Evolutionary conservation across 345 rosid species (phyloP).

Genomic region (Mangifera indica): DNA sequence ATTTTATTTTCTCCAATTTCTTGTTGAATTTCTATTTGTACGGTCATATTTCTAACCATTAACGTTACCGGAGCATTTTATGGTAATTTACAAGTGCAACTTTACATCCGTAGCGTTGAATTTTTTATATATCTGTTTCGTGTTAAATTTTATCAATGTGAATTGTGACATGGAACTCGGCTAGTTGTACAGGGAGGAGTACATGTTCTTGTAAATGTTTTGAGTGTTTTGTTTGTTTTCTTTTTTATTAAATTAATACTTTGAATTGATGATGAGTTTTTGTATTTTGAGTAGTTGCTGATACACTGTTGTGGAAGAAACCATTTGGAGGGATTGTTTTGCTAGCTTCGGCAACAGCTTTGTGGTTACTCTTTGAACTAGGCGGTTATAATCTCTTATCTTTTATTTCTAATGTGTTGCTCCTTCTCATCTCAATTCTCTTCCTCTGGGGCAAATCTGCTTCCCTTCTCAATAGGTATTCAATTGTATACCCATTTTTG

Average conservation of each 20-base stretch:
- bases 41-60: neutral
- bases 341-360: slow-evolving; percentile 47
- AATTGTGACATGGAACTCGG: no score
- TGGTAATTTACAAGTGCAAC: no score
- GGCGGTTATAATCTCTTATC: slow-evolving; percentile 76
- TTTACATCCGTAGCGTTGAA: no score
- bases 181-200: no score
- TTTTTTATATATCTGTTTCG: neutral
- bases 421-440: slow-evolving; percentile 71
- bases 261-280: neutral
- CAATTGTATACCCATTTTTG: slow-evolving; percentile 14
- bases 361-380: slow-evolving; percentile 78
- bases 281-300: slow-evolving; percentile 54
- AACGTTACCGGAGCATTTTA: no score
- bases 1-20: slow-evolving; percentile 15
- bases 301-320: slow-evolving; percentile 81
- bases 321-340: slow-evolving; percentile 45
- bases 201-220: no score
- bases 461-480: slow-evolving; percentile 81
- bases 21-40: neutral
- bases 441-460: slow-evolving; percentile 99
- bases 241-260: neutral
- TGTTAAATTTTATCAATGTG: neutral
- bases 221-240: neutral
- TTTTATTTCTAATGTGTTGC: slow-evolving; percentile 68